These are phyloP conservation scores for Poa pratensis DNA, from an alignment of 176 grass and related monocot species.

Conservation along the genomic window DNA sequence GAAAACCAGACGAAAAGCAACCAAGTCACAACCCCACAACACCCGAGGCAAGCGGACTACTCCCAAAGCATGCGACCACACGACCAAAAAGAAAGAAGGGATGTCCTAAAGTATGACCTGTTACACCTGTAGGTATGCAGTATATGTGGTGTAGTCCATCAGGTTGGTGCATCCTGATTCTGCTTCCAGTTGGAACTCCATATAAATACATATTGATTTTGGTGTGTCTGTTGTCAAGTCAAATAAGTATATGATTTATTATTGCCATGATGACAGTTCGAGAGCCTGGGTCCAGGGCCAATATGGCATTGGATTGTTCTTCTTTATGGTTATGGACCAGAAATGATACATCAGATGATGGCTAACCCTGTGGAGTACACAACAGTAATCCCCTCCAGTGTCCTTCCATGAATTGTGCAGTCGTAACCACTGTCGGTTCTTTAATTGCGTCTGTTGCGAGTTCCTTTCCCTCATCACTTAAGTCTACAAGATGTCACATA, in stretches of 20 bases:
- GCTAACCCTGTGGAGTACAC: not conserved
- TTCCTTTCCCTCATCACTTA: not conserved
- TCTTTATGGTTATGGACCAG: not conserved
- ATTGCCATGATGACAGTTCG: not conserved
- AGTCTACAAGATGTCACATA: not conserved
- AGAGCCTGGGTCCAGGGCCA: not conserved
- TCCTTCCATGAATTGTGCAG: not conserved
- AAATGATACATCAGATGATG: not conserved
- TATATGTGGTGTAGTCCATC: slow-evolving; percentile 37
- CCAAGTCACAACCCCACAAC: too few relatives aligned
- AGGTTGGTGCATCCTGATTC: not conserved
- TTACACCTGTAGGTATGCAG: slow-evolving; percentile 2
- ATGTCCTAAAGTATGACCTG: slow-evolving; percentile 28
- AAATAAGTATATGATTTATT: not conserved
- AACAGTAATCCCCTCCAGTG: not conserved
- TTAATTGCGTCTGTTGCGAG: not conserved
- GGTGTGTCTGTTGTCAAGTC: not conserved
- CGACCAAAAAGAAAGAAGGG: not conserved
- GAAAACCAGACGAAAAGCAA: too few relatives aligned
- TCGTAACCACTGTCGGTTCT: not conserved
- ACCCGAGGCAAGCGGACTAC: too few relatives aligned
- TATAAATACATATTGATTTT: not conserved
- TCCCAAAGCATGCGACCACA: too few relatives aligned
- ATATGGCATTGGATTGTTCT: not conserved
- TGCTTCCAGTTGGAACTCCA: not conserved